A percentile compares a stretch with the other conserved stretches of the same genome.
Conservation (phyloP, 75 land plant species). For the Adiantum capillusveneris region DNA sequence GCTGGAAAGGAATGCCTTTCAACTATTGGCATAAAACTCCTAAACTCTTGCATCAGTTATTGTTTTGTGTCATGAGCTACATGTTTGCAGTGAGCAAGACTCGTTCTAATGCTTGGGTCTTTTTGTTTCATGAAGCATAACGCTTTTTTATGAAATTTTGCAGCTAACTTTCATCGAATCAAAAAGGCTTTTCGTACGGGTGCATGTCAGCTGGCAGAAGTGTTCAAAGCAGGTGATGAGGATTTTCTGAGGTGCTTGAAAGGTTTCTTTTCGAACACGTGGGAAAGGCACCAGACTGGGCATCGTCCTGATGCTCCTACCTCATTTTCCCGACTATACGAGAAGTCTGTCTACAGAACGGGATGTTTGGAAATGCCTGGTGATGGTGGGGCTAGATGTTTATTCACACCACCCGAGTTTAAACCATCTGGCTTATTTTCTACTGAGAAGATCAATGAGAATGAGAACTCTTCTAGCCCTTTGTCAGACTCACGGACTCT, state of each 20-base stretch:
- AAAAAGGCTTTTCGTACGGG: conserved; percentile 93
- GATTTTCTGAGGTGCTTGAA: conserved; percentile 47
- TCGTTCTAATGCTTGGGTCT: too few relatives aligned
- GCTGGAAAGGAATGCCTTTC: too few relatives aligned
- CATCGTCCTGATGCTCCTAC: conserved; percentile 74
- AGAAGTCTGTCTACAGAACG: background rate
- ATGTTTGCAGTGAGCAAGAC: too few relatives aligned
- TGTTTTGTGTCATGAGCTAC: too few relatives aligned
- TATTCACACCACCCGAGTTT: background rate
- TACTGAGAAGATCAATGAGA: background rate
- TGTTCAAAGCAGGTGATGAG: conserved; percentile 66
- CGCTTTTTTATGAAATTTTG: too few relatives aligned
- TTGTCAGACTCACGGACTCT: too few relatives aligned
- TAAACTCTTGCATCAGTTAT: too few relatives aligned
- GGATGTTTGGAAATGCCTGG: background rate
- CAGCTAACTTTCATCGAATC: conserved; percentile 91
- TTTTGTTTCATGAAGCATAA: too few relatives aligned
- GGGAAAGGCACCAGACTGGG: conserved; percentile 79
- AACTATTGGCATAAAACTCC: too few relatives aligned
- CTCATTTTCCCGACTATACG: background rate
- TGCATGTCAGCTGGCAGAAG: conserved; percentile 59
- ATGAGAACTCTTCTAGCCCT: too few relatives aligned
- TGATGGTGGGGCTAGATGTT: background rate
- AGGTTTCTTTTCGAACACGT: conserved; percentile 76
- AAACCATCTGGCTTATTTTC: background rate